Evolutionary conservation across 148 eudicot species (phyloP).

Genomic region (Fagopyrum esculentum): DNA sequence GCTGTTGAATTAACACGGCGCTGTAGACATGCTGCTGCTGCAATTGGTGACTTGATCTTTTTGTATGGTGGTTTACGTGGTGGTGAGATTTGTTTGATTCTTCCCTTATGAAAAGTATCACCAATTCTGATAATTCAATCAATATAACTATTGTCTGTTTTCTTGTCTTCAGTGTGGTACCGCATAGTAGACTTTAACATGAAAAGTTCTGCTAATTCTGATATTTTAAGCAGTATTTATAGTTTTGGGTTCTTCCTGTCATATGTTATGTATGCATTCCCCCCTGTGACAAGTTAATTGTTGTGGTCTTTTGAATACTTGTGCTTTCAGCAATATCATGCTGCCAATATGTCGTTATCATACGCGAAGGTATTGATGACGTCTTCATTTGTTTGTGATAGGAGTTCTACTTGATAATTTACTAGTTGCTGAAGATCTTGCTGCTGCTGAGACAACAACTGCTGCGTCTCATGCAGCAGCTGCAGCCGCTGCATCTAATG

Average conservation of each 20-base stretch:
- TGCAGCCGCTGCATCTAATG: constrained; percentile 76
- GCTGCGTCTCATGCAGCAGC: constrained; percentile 99
- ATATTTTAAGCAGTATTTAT: background rate
- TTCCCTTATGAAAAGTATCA: background rate
- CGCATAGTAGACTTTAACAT: background rate
- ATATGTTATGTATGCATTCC: background rate
- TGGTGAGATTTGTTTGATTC: constrained; percentile 42
- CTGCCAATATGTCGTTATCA: background rate
- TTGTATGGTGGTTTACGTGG: constrained; percentile 97
- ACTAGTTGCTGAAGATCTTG: constrained; percentile 94
- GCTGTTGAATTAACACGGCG: constrained; percentile 95
- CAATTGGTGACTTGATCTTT: constrained; percentile 84
- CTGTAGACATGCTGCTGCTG: constrained; percentile 98
- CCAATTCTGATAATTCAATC: too few relatives aligned
- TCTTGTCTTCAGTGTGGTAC: background rate
- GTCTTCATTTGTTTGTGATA: constrained; percentile 20
- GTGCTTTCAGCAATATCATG: background rate
- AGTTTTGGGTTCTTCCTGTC: background rate
- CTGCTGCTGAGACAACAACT: constrained; percentile 92
- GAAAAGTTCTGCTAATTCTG: background rate
- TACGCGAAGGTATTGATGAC: background rate
- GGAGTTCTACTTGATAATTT: constrained; percentile 93
- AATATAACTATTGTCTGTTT: background rate
- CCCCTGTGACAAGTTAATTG: background rate
- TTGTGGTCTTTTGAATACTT: background rate